These are phyloP conservation scores for Huntiella moniliformis DNA, from an alignment of 2,329 filamentous ascomycete species.

Conservation along the genomic window DNA sequence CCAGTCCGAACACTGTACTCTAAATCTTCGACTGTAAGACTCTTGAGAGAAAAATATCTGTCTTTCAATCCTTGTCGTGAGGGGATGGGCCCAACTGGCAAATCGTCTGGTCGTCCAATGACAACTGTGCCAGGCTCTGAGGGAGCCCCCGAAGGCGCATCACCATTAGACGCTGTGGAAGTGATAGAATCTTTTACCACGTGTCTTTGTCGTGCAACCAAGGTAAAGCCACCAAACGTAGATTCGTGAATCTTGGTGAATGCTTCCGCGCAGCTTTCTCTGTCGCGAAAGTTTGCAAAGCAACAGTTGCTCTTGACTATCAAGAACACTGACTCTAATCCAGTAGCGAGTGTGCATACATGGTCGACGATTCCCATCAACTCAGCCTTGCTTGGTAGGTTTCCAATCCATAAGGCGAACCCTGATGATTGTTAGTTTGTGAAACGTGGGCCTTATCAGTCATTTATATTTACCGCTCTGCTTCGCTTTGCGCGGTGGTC, in stretches of 20 bases:
- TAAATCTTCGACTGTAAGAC: slow-evolving; percentile 74
- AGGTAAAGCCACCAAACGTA: slow-evolving; percentile 63
- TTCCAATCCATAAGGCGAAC: slow-evolving; percentile 90
- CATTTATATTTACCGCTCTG: slow-evolving; percentile 3
- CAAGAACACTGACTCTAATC: slow-evolving; percentile 76
- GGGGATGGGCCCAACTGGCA: neutral
- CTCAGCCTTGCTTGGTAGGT: slow-evolving; percentile 67
- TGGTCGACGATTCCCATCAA: slow-evolving; percentile 77
- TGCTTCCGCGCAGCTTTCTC: slow-evolving; percentile 53
- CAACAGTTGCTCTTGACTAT: slow-evolving; percentile 96
- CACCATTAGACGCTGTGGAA: neutral
- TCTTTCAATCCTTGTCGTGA: neutral
- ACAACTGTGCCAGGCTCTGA: neutral
- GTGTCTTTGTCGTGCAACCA: slow-evolving; percentile 67
- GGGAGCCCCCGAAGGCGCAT: neutral
- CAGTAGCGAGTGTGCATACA: slow-evolving; percentile 59
- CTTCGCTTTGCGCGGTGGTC: slow-evolving; percentile 5
- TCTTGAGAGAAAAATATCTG: slow-evolving; percentile 85
- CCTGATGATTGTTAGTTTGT: slow-evolving; percentile 27
- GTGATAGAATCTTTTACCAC: slow-evolving; percentile 16
- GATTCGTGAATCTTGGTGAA: slow-evolving; percentile 81
- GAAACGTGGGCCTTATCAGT: slow-evolving; percentile 6
- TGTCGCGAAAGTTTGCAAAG: slow-evolving; percentile 85
- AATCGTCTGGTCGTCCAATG: neutral
- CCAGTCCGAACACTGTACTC: slow-evolving; percentile 74